Conservation (phyloP, 192 early-diverging fungal species). For the Chytriomyces sp. region DNA sequence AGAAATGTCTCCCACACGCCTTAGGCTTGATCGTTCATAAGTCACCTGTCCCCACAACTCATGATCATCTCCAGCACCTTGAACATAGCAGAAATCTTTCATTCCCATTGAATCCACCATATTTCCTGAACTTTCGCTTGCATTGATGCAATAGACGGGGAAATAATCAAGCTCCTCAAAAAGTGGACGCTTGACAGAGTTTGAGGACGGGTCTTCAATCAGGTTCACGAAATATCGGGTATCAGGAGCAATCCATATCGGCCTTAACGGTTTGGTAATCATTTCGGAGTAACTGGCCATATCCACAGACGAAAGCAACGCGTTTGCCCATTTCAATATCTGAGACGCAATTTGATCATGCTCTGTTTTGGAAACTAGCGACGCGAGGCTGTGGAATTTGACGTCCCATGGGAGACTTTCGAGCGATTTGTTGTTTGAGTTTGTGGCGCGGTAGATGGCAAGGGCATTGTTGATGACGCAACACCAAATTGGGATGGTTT, state of each 20-base stretch:
- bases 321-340: conserved; percentile 63
- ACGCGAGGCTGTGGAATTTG: conserved; percentile 67
- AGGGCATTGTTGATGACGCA: conserved; percentile 68
- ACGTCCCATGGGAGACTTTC: conserved; percentile 54
- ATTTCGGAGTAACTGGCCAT: conserved; percentile 12
- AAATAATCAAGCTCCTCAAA: conserved; percentile 50
- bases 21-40: background rate
- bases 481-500: conserved; percentile 93
- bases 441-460: conserved; percentile 13
- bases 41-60: conserved; percentile 76
- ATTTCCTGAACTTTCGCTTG: conserved; percentile 65
- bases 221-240: conserved; percentile 46
- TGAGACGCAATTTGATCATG: conserved; percentile 65
- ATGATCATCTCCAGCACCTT: conserved; percentile 90
- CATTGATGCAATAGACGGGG: conserved; percentile 81
- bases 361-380: conserved; percentile 72
- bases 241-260: conserved; percentile 80
- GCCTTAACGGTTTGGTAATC: conserved; percentile 73
- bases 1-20: too few species aligned
- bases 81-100: conserved; percentile 77
- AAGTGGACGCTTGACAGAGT: conserved; percentile 18
- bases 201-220: conserved; percentile 7
- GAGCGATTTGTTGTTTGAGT: background rate
- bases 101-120: conserved; percentile 43
- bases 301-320: conserved; percentile 49